These are phyloP conservation scores for Pisolithus albus DNA, from an alignment of 768 basidiomycete genomes.

Conservation along the genomic window DNA sequence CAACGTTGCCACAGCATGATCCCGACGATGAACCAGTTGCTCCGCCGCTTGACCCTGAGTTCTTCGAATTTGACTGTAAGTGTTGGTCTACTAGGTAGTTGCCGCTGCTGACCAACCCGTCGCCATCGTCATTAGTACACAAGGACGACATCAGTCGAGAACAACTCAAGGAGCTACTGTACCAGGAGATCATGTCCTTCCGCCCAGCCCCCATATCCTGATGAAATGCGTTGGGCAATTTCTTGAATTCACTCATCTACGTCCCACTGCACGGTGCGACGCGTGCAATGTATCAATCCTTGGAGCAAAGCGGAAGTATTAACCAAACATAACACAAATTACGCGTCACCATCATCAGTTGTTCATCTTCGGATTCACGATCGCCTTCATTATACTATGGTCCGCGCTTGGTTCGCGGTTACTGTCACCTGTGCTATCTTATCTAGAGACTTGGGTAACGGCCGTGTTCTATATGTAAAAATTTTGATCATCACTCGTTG, in stretches of 20 bases:
- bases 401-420: background rate
- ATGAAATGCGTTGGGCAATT: background rate
- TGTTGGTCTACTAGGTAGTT: slow-evolving; percentile 7
- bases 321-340: background rate
- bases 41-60: slow-evolving; percentile 89
- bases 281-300: background rate
- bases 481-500: too few relatives aligned
- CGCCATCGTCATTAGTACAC: slow-evolving; percentile 50
- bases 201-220: slow-evolving; percentile 51
- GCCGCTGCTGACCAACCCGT: background rate
- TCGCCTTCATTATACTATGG: too few relatives aligned
- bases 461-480: background rate
- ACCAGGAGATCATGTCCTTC: slow-evolving; percentile 93
- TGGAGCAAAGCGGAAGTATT: background rate
- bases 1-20: slow-evolving; percentile 55
- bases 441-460: background rate
- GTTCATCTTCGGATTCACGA: too few relatives aligned
- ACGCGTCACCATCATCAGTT: background rate
- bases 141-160: slow-evolving; percentile 95
- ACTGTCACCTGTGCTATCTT: background rate
- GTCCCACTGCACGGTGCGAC: background rate
- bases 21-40: slow-evolving; percentile 96
- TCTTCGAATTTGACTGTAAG: slow-evolving; percentile 95
- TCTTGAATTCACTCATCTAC: background rate
- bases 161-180: slow-evolving; percentile 89